Conservation (phyloP, 2,329 filamentous ascomycete genomes). For the Fusarium kyushuense region DNA sequence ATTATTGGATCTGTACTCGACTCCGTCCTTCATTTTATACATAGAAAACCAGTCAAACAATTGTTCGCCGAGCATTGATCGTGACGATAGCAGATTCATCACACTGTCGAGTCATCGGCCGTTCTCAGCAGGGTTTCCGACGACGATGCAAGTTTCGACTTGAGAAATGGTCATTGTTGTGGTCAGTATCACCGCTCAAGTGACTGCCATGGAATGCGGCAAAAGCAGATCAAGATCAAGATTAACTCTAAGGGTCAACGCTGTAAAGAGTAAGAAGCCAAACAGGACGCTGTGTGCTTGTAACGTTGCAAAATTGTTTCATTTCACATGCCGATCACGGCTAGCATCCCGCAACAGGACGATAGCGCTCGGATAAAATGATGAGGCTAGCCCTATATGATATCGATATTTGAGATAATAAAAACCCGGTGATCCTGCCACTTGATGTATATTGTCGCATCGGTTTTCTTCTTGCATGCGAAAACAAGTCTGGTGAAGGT, state of each 20-base stretch:
- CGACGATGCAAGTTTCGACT: not conserved
- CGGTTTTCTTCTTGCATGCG: not conserved
- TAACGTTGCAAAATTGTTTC: slow-evolving; percentile 26
- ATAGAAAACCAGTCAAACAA: not conserved
- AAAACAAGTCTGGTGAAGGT: not conserved
- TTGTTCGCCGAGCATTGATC: not conserved
- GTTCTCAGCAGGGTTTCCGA: slow-evolving; percentile 18
- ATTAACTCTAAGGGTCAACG: not conserved
- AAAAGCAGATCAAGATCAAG: not conserved
- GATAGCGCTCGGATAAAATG: not conserved
- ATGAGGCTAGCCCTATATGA: not conserved
- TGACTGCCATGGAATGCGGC: slow-evolving; percentile 3
- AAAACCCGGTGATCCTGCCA: slow-evolving; percentile 9
- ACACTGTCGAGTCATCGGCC: slow-evolving; percentile 11
- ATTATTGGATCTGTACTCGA: not conserved
- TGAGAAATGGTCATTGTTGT: not conserved
- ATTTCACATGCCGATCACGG: not conserved
- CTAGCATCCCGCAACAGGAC: not conserved
- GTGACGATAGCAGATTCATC: not conserved
- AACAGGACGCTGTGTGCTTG: not conserved
- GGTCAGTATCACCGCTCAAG: slow-evolving; percentile 14
- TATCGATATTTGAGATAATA: not conserved
- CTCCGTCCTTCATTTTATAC: slow-evolving; percentile 1
- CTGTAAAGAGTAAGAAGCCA: not conserved
- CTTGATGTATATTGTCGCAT: not conserved